Evolutionary conservation across 371 early-diverging fungal species (phyloP).

Genomic region (Mucor mucedo): DNA sequence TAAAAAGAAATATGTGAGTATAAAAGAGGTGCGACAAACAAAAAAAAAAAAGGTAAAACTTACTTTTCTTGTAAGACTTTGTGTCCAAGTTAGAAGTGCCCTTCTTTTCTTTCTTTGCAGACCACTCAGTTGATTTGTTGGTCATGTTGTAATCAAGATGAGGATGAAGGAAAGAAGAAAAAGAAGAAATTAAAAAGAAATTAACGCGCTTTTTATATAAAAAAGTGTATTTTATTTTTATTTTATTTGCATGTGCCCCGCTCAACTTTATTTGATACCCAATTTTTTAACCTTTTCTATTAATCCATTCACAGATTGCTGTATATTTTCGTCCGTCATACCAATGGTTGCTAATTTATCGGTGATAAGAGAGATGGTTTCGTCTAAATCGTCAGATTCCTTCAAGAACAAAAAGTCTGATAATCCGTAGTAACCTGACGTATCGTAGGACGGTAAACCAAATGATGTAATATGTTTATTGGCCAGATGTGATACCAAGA

Average conservation of each 20-base stretch:
- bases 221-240: neutral
- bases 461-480: conserved; percentile 41
- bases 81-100: neutral
- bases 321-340: conserved; percentile 20
- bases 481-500: conserved; percentile 48
- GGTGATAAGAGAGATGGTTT: conserved; percentile 34
- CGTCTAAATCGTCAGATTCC: conserved; percentile 29
- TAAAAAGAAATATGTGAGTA: neutral
- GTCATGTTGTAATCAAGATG: no score
- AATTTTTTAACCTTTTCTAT: conserved; percentile 49
- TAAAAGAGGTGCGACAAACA: neutral
- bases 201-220: neutral
- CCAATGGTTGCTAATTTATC: conserved; percentile 27
- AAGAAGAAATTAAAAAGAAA: neutral
- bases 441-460: conserved; percentile 32
- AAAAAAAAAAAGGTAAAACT: neutral
- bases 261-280: conserved; percentile 23
- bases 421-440: conserved; percentile 30
- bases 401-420: conserved; percentile 42
- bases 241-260: neutral
- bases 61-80: neutral
- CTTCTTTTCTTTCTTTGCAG: neutral
- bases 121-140: neutral
- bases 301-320: conserved; percentile 39
- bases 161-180: neutral